Percentiles rank a stretch among this genome's conserved stretches.
Conservation (phyloP, 495 filamentous ascomycete genomes). For the Xylaria palmicola region DNA sequence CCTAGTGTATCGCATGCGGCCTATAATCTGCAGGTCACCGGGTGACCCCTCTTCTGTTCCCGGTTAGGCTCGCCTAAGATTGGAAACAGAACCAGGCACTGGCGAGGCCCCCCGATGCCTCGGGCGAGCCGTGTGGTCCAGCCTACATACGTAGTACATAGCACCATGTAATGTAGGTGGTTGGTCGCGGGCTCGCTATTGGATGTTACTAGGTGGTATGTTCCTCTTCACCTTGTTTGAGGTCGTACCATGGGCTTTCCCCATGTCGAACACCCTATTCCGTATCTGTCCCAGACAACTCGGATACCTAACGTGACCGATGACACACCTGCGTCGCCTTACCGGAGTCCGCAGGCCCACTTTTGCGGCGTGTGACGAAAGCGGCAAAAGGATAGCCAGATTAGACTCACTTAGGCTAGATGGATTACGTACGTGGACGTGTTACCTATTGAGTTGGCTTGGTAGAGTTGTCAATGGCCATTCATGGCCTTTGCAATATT, state of each 20-base stretch:
- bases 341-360: constrained; percentile 1
- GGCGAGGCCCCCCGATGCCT: background rate
- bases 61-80: background rate
- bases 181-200: background rate
- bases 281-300: background rate
- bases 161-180: background rate
- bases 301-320: constrained; percentile 1
- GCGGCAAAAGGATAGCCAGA: background rate
- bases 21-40: constrained; percentile 6
- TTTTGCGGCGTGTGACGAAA: constrained; percentile 10
- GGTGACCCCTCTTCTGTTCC: constrained; percentile 12
- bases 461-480: no score
- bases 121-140: constrained; percentile 6
- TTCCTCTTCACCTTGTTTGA: constrained; percentile 9
- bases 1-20: constrained; percentile 2
- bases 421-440: no score
- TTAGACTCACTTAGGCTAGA: no score
- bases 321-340: background rate
- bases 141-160: no score
- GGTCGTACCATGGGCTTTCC: no score
- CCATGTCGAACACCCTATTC: no score
- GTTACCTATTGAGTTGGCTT: no score
- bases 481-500: background rate
- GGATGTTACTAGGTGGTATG: constrained; percentile 12
- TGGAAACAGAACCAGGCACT: constrained; percentile 12